phyloP scores from a whole-genome alignment of 2,329 filamentous ascomycete genomes.

The Exophiala viscosa region DNA sequence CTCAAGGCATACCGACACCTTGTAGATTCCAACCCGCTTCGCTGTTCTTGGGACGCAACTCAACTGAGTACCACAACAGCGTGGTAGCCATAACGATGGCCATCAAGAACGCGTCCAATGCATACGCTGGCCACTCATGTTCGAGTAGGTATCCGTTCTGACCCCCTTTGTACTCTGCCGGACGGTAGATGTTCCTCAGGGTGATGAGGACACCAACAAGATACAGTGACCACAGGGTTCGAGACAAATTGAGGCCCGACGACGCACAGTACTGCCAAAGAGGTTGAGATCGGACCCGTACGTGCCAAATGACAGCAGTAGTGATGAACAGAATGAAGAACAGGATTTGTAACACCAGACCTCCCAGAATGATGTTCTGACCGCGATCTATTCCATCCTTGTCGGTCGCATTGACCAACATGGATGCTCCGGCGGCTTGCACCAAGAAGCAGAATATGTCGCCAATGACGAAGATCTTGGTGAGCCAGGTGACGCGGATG shows the following conservation, averaged over 20 bases:
- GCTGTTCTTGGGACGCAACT: background rate
- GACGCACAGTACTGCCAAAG: background rate
- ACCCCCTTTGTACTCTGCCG: conserved; percentile 33
- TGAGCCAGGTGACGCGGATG: conserved; percentile 37
- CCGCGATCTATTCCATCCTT: conserved; percentile 27
- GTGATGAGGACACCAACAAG: conserved; percentile 30
- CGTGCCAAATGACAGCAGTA: conserved; percentile 51
- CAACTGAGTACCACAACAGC: background rate
- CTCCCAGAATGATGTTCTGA: conserved; percentile 44
- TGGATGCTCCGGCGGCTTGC: conserved; percentile 39
- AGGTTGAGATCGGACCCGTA: background rate
- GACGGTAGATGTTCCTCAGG: conserved; percentile 31
- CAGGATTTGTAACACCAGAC: conserved; percentile 49
- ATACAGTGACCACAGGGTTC: conserved; percentile 31
- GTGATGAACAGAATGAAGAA: conserved; percentile 50
- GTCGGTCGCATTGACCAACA: conserved; percentile 32
- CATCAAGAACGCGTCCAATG: conserved; percentile 34
- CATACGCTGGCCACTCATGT: conserved; percentile 34
- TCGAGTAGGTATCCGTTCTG: conserved; percentile 32
- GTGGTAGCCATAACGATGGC: conserved; percentile 8
- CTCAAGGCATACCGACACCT: too few species aligned
- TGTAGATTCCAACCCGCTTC: background rate
- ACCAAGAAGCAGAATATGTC: conserved; percentile 45
- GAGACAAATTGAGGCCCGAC: background rate
- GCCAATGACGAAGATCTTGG: conserved; percentile 40